These are phyloP conservation scores for Monosporascus cannonballus DNA, from an alignment of 2,329 filamentous ascomycete genomes.

Conservation along the genomic window DNA sequence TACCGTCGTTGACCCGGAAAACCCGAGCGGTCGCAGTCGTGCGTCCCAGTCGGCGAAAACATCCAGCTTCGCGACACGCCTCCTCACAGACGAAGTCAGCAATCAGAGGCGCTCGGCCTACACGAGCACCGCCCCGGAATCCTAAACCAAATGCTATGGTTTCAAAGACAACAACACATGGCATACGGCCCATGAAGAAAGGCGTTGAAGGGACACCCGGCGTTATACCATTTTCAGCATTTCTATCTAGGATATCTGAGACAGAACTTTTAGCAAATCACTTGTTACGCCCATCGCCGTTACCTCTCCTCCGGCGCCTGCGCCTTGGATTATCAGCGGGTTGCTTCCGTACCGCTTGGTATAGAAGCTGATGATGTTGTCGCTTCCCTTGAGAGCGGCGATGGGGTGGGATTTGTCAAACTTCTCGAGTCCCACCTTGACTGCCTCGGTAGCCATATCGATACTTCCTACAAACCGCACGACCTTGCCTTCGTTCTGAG, in stretches of 20 bases:
- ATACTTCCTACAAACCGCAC: conserved; percentile 92
- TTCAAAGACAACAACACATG: neutral
- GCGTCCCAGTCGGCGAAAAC: neutral
- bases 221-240: conserved; percentile 7
- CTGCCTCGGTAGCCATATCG: conserved; percentile 70
- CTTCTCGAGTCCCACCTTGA: conserved; percentile 89
- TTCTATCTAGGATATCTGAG: conserved; percentile 51
- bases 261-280: conserved; percentile 83
- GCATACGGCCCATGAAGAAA: conserved; percentile 5
- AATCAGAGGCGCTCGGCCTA: conserved; percentile 12
- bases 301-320: conserved; percentile 88
- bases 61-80: conserved; percentile 9
- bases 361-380: conserved; percentile 99
- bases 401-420: conserved; percentile 87
- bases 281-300: conserved; percentile 97
- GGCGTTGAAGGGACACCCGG: conserved; percentile 5
- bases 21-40: neutral
- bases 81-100: conserved; percentile 1
- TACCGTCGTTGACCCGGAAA: conserved; percentile 9
- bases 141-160: conserved; percentile 1
- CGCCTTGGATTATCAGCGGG: conserved; percentile 90
- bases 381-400: conserved; percentile 89
- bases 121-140: conserved; percentile 7
- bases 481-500: conserved; percentile 82
- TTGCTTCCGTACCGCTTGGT: conserved; percentile 89